These are phyloP conservation scores for Piloderma croceum DNA, from an alignment of 768 basidiomycete species.

Conservation along the genomic window DNA sequence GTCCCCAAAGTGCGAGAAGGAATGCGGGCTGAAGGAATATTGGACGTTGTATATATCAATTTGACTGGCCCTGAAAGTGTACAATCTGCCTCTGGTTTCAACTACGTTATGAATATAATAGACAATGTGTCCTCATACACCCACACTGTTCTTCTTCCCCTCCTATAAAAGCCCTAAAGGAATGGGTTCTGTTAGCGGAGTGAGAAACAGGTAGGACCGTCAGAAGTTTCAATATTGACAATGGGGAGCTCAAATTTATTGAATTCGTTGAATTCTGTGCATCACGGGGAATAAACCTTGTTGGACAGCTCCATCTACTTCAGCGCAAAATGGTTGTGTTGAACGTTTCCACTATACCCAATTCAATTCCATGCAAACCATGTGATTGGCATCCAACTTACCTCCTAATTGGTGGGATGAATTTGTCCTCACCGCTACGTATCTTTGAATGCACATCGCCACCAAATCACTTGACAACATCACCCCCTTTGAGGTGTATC, in stretches of 20 bases:
- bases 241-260: slow-evolving; percentile 19
- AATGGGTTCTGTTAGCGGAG: slow-evolving; percentile 26
- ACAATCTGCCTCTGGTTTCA: slow-evolving; percentile 18
- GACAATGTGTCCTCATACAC: slow-evolving; percentile 26
- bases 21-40: slow-evolving; percentile 17
- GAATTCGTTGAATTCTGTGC: slow-evolving; percentile 12
- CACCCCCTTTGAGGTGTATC: slow-evolving; percentile 11
- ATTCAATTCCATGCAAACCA: slow-evolving; percentile 24
- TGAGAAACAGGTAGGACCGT: slow-evolving; percentile 14
- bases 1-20: slow-evolving; percentile 27
- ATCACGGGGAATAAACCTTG: slow-evolving; percentile 8
- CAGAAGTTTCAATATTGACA: slow-evolving; percentile 13
- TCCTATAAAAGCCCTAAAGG: slow-evolving; percentile 17
- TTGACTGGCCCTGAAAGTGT: slow-evolving; percentile 21
- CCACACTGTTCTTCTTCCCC: slow-evolving; percentile 30
- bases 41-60: slow-evolving; percentile 30
- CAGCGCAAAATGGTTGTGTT: slow-evolving; percentile 32
- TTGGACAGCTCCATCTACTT: slow-evolving; percentile 29
- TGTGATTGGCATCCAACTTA: slow-evolving; percentile 20
- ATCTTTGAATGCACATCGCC: slow-evolving; percentile 21
- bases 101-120: slow-evolving; percentile 31
- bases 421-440: slow-evolving; percentile 24
- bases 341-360: slow-evolving; percentile 33
- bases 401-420: slow-evolving; percentile 30
- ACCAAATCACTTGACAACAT: slow-evolving; percentile 13